Base-by-base conservation (phyloP, 2,329 filamentous ascomycete species). In the Trichoderma aggressivum region DNA sequence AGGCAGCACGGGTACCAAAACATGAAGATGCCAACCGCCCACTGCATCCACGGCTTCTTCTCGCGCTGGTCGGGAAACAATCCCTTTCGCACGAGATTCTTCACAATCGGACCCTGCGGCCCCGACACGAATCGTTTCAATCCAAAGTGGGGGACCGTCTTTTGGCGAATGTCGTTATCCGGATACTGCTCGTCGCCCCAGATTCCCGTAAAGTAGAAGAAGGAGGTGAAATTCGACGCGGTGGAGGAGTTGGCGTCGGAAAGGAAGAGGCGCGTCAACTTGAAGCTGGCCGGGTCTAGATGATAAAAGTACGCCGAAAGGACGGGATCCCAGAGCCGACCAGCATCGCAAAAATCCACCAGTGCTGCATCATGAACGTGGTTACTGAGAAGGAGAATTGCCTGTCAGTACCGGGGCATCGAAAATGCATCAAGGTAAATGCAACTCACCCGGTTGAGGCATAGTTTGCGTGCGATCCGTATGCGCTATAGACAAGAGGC, bases 241-340 rank as follows among this genome's bases (percentile, higher is more conserved):
- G 36, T 3, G 12, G 64, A 58, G 16, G 11, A 10, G 3, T 58
- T 67, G 7, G 53, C 43, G 3, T 12, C 14, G 4, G 53, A 59
- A 12, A 36, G 14, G 28, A 58, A 58, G 3, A 67, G 64, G 7
- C 53, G 64, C 34, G 64, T 67, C 8, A 67, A 11, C n/a, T 26
- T 24, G 12, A 67, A 67, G 43, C 8, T 59, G 12, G 24, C 14
- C 1, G 64, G 64, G 16, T 67, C 50, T 5, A 67, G 64, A 14
- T 67, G 53, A 8, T 67, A 67, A 10, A 67, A 67, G n/a, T 67
- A 67, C 3, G 64, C 64, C 7, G 53, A 67, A 18, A 67, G 64
- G 14, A 56, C n/a, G 2, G 64, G 64, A 43, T 67, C 64, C 64
- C 53, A 67, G 16, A 67, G 53, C 26, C n/a, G 26, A 14, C 64